Evolutionary conservation across 2,329 filamentous ascomycete species (phyloP), one percentile per base, ranked within the genome.

Genomic region (Teratosphaeria epicoccoides): DNA sequence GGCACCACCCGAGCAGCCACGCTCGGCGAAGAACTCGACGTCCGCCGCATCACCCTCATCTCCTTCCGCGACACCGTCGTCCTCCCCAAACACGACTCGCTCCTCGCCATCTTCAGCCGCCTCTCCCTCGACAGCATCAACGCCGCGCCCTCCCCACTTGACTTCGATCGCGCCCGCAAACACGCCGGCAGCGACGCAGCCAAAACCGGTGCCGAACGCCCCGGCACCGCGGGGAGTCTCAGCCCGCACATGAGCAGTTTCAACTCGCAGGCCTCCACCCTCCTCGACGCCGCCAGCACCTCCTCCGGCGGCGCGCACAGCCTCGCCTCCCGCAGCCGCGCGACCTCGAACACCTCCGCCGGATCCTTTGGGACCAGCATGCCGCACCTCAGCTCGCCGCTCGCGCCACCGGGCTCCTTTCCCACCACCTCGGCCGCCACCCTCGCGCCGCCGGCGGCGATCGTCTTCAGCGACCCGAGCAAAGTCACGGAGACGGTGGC

Each of bases 401-500:
- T 56, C 29, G 50, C 51, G 6, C 54, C 53, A 4, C 58, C 56
- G 7, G 61, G 59, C 9, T 56, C 57, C 4, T 59, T 61, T 46
- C 57, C 52, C 49, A 57, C 60, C 46, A 55, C 55, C 17, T 52
- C 57, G 48, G 17, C 52, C 33, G 59, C 57, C 6, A 59, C 60
- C 24, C 54, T 53, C 20, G 24, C 14, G 23, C 46, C 46, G 14
- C 23, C 44, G 40, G 59, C 56, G 24, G 54, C 56, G 4, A 17
- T 45, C 2, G 43, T 52, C 6, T 52, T 60, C 26, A 54, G 57
- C 23, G 63, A 65, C 49, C 61, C 64, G 12, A 85, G 88, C 65
- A 82, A 93, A 64, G 82, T 97, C 50, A 95, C 93, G 0, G 90
- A 97, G 60, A 95, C 91, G 60, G 90, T 96, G 0, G 93, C 89